These are phyloP conservation scores for Stephania japonica DNA, from an alignment of 164 flowering plant species.

Conservation along the genomic window DNA sequence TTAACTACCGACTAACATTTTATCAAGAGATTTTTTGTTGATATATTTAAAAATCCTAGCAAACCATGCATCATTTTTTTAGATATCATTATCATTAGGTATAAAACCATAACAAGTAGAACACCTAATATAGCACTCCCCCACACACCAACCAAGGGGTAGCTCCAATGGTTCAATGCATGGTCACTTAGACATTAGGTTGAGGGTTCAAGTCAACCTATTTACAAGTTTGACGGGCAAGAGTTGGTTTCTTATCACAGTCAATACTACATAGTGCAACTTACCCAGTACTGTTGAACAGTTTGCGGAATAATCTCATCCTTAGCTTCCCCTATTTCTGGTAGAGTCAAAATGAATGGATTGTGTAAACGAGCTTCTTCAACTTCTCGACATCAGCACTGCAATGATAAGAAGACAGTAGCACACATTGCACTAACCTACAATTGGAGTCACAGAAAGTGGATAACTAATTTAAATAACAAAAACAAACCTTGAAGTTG, in stretches of 20 bases:
- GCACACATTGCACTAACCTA: not conserved
- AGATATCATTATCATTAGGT: too few relatives aligned
- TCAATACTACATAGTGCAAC: constrained; percentile 4
- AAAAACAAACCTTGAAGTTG: constrained; percentile 74
- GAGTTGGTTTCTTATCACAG: not conserved
- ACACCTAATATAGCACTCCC: too few relatives aligned
- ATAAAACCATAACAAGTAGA: too few relatives aligned
- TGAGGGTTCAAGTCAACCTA: too few relatives aligned
- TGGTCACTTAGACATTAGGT: too few relatives aligned
- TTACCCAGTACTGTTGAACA: constrained; percentile 93
- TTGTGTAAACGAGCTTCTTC: constrained; percentile 87
- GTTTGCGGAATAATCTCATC: constrained; percentile 80
- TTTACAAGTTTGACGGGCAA: too few relatives aligned
- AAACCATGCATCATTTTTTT: not conserved
- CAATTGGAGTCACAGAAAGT: not conserved
- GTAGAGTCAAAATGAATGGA: constrained; percentile 78
- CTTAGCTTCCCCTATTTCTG: constrained; percentile 65
- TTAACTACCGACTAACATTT: too few relatives aligned
- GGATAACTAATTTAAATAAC: not conserved
- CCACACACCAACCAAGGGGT: too few relatives aligned
- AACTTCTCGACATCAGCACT: constrained; percentile 95
- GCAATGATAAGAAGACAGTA: constrained; percentile 15
- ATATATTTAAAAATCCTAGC: not conserved
- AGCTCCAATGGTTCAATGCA: too few relatives aligned
- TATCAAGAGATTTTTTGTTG: not conserved